Percentiles rank a stretch among this genome's conserved stretches.
These are phyloP conservation scores for Sclerotinia borealis DNA, from an alignment of 2,329 filamentous ascomycete species.

Conservation along the genomic window DNA sequence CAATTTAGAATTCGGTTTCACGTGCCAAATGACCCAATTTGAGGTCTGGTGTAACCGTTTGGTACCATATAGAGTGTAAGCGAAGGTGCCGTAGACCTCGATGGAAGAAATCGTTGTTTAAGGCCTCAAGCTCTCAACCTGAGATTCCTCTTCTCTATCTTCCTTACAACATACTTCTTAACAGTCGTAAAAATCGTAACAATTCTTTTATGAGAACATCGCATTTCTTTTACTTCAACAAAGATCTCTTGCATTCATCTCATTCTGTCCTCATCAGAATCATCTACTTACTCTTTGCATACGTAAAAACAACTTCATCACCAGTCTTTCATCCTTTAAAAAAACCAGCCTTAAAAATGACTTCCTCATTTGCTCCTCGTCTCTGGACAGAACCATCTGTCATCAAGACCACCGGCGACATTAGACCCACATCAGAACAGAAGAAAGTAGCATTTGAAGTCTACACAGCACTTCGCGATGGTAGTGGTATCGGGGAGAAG, in stretches of 20 bases:
- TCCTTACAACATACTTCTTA: neutral
- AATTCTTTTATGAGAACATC: neutral
- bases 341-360: neutral
- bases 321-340: neutral
- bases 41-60: too few species aligned
- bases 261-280: neutral
- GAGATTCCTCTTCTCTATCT: neutral
- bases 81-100: neutral
- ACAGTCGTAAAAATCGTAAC: neutral
- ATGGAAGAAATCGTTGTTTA: neutral
- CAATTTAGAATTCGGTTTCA: neutral
- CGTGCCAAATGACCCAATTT: neutral
- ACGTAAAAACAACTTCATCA: neutral
- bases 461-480: neutral
- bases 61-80: neutral
- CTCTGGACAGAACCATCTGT: neutral
- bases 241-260: neutral
- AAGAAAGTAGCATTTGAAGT: neutral
- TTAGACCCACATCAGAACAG: neutral
- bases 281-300: neutral
- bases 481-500: neutral
- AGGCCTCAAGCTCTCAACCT: neutral
- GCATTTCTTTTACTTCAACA: neutral
- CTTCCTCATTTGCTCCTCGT: neutral
- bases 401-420: neutral